Conservation (phyloP, 163 green algal genomes). For the Scenedesmus sp. region DNA sequence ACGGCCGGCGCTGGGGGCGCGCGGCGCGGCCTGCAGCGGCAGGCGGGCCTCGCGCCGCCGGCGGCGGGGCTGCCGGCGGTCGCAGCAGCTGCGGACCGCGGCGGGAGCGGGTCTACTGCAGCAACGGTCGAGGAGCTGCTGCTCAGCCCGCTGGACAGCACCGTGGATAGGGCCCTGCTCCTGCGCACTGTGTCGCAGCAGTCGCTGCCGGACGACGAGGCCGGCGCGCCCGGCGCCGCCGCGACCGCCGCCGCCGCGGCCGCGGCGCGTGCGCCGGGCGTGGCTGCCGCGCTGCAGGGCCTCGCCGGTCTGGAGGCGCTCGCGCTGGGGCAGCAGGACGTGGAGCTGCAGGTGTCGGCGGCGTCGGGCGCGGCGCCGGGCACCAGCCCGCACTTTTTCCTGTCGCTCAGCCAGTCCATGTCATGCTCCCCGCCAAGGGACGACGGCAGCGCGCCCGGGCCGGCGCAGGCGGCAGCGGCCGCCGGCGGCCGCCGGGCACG, state of each 20-base stretch:
- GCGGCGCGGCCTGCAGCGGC: too few species aligned
- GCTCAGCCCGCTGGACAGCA: neutral
- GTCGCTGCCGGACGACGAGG: neutral
- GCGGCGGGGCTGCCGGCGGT: too few species aligned
- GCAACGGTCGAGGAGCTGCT: constrained; percentile 7
- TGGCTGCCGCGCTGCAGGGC: too few species aligned
- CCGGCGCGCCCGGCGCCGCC: neutral
- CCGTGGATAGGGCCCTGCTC: neutral
- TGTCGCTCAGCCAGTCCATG: constrained; percentile 17
- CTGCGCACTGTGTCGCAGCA: constrained; percentile 5
- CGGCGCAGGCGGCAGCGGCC: neutral
- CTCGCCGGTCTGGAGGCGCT: too few species aligned
- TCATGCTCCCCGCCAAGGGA: constrained; percentile 12
- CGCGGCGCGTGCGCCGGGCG: too few species aligned
- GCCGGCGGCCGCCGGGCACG: neutral
- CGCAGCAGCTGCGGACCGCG: too few species aligned
- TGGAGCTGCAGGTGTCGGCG: neutral
- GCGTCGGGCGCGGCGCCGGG: too few species aligned
- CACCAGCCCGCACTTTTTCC: constrained; percentile 5
- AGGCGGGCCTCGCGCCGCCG: too few species aligned
- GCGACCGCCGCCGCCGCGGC: neutral
- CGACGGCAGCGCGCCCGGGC: too few species aligned
- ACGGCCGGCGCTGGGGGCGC: neutral
- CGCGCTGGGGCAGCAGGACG: neutral
- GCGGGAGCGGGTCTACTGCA: too few species aligned